A percentile compares a stretch with the other conserved stretches of the same genome.
Conservation (phyloP, 768 basidiomycete species). For the Asterophora parasitica region DNA sequence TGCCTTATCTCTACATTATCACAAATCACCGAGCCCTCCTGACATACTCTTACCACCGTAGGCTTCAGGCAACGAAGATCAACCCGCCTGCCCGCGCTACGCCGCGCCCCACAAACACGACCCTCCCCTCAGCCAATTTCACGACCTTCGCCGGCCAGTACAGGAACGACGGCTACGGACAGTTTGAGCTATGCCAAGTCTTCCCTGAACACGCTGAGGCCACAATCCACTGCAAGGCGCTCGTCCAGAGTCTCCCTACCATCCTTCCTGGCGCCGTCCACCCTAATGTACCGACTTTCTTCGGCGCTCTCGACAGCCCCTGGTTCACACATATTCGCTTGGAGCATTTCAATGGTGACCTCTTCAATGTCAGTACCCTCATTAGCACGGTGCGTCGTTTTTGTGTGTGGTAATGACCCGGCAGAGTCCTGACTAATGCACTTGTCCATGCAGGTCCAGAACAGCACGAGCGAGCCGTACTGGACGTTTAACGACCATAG, state of each 20-base stretch:
- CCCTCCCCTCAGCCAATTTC: conserved; percentile 17
- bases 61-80: conserved; percentile 6
- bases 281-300: conserved; percentile 15
- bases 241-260: conserved; percentile 5
- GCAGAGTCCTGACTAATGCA: no score
- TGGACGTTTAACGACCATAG: conserved; percentile 17
- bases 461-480: conserved; percentile 12
- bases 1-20: neutral
- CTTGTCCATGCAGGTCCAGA: conserved; percentile 3
- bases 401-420: no score
- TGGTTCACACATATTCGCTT: conserved; percentile 17
- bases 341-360: conserved; percentile 17
- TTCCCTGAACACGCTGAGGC: neutral
- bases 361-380: conserved; percentile 17
- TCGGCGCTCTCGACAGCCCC: conserved; percentile 14
- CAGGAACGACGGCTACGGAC: conserved; percentile 19
- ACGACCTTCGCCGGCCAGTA: conserved; percentile 19
- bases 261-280: conserved; percentile 19
- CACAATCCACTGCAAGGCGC: conserved; percentile 2
- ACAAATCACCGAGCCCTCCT: neutral
- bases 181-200: conserved; percentile 20
- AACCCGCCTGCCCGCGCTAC: conserved; percentile 7
- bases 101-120: conserved; percentile 14
- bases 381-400: conserved; percentile 15
- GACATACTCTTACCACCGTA: neutral